A percentile compares a stretch with the other conserved stretches of the same genome.
Evolutionary conservation across 345 rosid species (phyloP).

Genomic region (Eucalyptus regnans): DNA sequence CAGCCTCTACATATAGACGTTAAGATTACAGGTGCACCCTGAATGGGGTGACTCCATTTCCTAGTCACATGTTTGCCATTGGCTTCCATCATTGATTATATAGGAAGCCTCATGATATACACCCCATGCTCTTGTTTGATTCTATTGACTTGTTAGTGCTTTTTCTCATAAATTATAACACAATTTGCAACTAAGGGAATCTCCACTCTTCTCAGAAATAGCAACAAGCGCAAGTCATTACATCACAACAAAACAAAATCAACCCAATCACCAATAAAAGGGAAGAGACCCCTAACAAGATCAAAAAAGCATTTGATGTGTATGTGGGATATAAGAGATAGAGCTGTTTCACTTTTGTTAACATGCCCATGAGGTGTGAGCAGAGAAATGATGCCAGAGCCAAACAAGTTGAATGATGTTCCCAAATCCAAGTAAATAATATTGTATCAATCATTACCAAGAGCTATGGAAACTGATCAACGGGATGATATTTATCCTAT

Average conservation of each 20-base stretch:
- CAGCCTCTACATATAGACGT: background rate
- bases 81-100: background rate
- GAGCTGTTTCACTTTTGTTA: background rate
- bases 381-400: background rate
- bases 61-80: background rate
- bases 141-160: background rate
- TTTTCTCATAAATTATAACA: background rate
- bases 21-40: background rate
- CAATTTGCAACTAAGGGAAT: background rate
- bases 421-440: background rate
- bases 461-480: background rate
- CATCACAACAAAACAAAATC: background rate
- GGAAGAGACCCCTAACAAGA: background rate
- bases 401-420: background rate
- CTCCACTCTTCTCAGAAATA: background rate
- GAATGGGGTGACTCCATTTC: background rate
- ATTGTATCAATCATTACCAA: background rate
- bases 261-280: background rate
- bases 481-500: background rate
- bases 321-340: background rate
- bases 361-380: background rate
- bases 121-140: background rate
- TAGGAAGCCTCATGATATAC: background rate
- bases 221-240: background rate
- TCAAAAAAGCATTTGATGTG: background rate